Evolutionary conservation across 768 basidiomycete genomes (phyloP), one percentile per base, ranked within the genome.

Genomic region (Leccinellum albellum): DNA sequence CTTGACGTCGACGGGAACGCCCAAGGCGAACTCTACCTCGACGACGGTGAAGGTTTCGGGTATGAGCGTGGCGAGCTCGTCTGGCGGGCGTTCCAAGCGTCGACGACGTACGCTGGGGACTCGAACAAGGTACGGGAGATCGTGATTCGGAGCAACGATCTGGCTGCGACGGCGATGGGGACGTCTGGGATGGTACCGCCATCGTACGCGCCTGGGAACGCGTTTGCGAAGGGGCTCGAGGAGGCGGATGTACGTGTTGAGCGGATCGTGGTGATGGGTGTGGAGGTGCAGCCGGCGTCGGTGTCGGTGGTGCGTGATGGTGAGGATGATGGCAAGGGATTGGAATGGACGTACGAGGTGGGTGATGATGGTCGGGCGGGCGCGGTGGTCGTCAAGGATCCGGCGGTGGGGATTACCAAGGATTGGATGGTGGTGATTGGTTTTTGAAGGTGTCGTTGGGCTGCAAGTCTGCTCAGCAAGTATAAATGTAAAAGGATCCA

Each of bases 21-120:
- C 0, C 69, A 67, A 2, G 97, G 97, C 35, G 91, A 95, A 66
- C 79, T 99, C 35, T 99, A 98, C 73, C 82, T 96, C 55, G 97
- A 99, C 69, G 97, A 98, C 63, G 97, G 97, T 14, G 88, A 88
- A 51, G 83, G 88, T 0, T 98, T 85, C 72, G 75, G 79, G 5
- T 86, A 94, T 72, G 75, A 82, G 56, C 68, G 80, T 6, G 97
- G 97, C 29, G 79, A 93, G 57, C 83, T 91, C 68, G 78, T 97
- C 57, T 95, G 91, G 91, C 85, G 92, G 54, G 76, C 79, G 58
- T 91, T 95, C 66, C 66, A 66, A 24, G 86, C 91, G 24, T 79
- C 78, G 68, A 72, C 79, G 69, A 70, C 71, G 64, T 66, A 31
- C 32, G n/a, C 20, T n/a, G 37, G 44, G 9, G 46, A 49, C 1